These are phyloP conservation scores for Fusarium nygamai DNA, from an alignment of 2,329 filamentous ascomycete genomes.

Conservation along the genomic window DNA sequence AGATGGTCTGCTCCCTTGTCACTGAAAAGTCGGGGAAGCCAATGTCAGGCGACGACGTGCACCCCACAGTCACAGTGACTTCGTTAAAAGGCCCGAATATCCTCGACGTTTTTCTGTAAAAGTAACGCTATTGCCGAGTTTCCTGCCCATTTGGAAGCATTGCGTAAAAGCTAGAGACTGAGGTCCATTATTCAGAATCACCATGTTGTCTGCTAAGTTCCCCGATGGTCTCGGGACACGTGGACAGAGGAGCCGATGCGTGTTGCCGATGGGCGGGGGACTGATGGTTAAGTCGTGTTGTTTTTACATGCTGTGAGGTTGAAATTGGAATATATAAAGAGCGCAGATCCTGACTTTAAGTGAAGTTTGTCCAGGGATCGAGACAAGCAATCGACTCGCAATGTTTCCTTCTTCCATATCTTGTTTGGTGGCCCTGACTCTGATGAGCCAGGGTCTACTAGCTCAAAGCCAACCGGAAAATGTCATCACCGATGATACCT, in stretches of 20 bases:
- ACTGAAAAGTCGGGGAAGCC: background rate
- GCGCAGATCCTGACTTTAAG: background rate
- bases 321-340: background rate
- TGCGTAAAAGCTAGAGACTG: background rate
- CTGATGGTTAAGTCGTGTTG: background rate
- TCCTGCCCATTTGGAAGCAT: background rate
- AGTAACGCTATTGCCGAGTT: background rate
- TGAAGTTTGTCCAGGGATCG: background rate
- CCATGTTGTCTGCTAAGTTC: background rate
- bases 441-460: background rate
- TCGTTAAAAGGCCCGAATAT: conserved; percentile 11
- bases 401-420: background rate
- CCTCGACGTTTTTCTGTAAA: background rate
- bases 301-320: background rate
- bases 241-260: background rate
- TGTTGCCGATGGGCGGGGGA: conserved; percentile 4
- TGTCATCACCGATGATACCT: background rate
- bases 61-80: background rate
- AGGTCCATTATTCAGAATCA: background rate
- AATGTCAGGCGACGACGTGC: background rate
- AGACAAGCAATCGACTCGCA: background rate
- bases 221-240: background rate
- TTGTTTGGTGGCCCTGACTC: background rate
- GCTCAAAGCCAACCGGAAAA: background rate
- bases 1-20: background rate